These are phyloP conservation scores for Carallia brachiata DNA, from an alignment of 345 rosid species.

Conservation along the genomic window DNA sequence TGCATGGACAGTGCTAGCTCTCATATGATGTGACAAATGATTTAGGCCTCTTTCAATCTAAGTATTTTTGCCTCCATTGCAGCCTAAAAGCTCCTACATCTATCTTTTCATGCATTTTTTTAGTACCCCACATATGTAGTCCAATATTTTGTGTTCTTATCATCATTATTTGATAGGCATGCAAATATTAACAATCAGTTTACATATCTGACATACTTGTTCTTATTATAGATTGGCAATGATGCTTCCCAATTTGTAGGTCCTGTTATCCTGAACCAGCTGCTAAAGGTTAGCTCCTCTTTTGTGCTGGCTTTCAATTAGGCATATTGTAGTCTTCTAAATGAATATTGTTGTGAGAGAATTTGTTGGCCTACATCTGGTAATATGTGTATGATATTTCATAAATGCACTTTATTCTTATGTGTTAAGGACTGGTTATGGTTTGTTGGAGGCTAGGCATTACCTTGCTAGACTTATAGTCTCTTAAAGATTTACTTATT, in stretches of 20 bases:
- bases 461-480: not conserved
- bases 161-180: too few species aligned
- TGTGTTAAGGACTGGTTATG: not conserved
- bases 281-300: slow-evolving; percentile 63
- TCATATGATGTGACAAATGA: not conserved
- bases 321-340: not conserved
- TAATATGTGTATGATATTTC: not conserved
- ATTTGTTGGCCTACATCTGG: not conserved
- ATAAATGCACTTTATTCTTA: not conserved
- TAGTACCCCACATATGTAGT: too few species aligned
- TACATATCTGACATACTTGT: slow-evolving; percentile 11
- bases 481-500: not conserved
- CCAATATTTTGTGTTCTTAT: too few species aligned
- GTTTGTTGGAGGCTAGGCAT: not conserved
- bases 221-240: slow-evolving; percentile 64
- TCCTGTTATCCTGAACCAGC: slow-evolving; percentile 78
- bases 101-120: too few species aligned
- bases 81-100: too few species aligned
- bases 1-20: slow-evolving; percentile 1
- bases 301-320: slow-evolving; percentile 1
- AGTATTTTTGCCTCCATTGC: too few species aligned
- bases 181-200: not conserved
- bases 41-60: not conserved
- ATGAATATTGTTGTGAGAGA: too few species aligned
- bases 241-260: slow-evolving; percentile 96